Percentiles rank a stretch among this genome's conserved stretches.
phyloP scores from a whole-genome alignment of 306 rosid genomes.

The Gynostemma pentaphyllum region DNA sequence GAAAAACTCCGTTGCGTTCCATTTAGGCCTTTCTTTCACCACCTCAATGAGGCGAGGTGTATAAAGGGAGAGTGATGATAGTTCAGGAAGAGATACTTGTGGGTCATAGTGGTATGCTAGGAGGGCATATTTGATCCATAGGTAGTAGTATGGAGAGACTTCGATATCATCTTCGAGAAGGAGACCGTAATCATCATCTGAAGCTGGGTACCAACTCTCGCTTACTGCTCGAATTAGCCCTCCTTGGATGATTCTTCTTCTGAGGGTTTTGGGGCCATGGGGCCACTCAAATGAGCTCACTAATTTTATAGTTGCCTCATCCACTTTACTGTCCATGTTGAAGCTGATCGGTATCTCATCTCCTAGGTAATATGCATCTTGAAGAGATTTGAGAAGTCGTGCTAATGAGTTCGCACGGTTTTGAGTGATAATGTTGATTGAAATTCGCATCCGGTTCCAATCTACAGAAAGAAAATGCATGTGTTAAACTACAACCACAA shows the following conservation, averaged over 20 bases:
- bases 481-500: too few relatives aligned
- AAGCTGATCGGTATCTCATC: constrained; percentile 76
- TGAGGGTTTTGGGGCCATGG: constrained; percentile 77
- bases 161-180: constrained; percentile 89
- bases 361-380: constrained; percentile 73
- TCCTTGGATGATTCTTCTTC: constrained; percentile 92
- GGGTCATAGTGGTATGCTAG: constrained; percentile 85
- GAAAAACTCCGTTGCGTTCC: constrained; percentile 82
- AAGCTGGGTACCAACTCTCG: constrained; percentile 94
- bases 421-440: constrained; percentile 80
- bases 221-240: constrained; percentile 93
- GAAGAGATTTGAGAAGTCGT: constrained; percentile 77
- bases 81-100: constrained; percentile 67
- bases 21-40: constrained; percentile 86
- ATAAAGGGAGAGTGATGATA: constrained; percentile 86
- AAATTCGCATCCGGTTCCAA: constrained; percentile 76
- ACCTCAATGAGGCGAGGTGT: constrained; percentile 86
- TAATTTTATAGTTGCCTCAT: constrained; percentile 57
- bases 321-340: constrained; percentile 90
- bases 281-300: constrained; percentile 74
- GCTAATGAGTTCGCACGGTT: constrained; percentile 55
- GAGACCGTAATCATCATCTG: constrained; percentile 78
- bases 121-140: constrained; percentile 95
- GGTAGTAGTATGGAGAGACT: constrained; percentile 86
- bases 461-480: constrained; percentile 26